Base-by-base conservation (phyloP, 2,329 filamentous ascomycete genomes). In the Endothia cerciana region DNA sequence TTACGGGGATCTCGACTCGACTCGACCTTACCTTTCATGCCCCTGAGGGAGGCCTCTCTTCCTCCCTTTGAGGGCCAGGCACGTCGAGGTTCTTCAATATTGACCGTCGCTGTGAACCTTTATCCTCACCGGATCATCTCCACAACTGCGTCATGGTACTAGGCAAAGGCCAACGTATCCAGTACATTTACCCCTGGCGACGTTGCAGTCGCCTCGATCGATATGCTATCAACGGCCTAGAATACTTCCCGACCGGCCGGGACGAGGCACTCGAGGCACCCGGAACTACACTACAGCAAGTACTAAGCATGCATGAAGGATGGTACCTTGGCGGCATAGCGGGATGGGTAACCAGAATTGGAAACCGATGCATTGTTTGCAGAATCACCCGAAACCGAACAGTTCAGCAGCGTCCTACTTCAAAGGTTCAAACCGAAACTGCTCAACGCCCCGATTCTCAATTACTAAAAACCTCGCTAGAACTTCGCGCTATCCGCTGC, bases 121-220 rank as follows among this genome's bases (percentile, higher is more conserved):
- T 66, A 68, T 60, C 58, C 40, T 49, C 63, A 68, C 66, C 15
- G 19, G 49, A n/a, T 22, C 22, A 45, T 51, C 45, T 57, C 63
- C 63, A 63, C 47, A 60, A 15, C 15, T 62, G 60, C 66, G 60
- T 65, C 60, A 68, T 62, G 25, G 13, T 59, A 28, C 19, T 40
- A 22, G 58, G 45, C 49, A 60, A 58, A n/a, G 43, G 55, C 58
- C 57, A 49, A 36, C 33, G 55, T 55, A 43, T 19, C n/a, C 33
- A 22, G 60, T 53, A 62, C 60, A 47, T 43, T 15, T 19, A 33
- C 53, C 56, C 43, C 45, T 68, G 55, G 55, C 25, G 41, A 38
- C 7, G 61, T 65, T 47, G 36, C 64, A 61, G 49, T 60, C 59
- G 51, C 25, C 33, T 38, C 51, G 36, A 51, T 22, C 43, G 51